These are phyloP conservation scores for Boletales sp. DNA, from an alignment of 768 basidiomycete genomes.

Conservation along the genomic window DNA sequence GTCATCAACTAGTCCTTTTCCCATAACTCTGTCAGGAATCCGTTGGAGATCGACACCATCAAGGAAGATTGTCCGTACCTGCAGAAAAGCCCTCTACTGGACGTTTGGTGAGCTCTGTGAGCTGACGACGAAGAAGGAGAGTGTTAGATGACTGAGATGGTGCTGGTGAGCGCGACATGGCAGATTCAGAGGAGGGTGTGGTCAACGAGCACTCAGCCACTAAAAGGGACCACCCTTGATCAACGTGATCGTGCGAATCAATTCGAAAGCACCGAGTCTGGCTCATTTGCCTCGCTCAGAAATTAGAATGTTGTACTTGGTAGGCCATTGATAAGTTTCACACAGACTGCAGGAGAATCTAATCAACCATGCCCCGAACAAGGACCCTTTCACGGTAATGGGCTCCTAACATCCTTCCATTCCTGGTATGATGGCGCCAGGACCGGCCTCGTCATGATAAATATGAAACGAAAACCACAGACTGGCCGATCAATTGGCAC, in stretches of 20 bases:
- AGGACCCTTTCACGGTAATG: no score
- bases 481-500: no score
- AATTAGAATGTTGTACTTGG: no score
- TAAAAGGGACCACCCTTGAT: not conserved
- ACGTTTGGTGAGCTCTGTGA: constrained; percentile 82
- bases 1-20: constrained; percentile 87
- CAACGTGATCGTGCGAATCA: constrained; percentile 5
- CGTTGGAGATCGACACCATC: constrained; percentile 30
- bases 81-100: constrained; percentile 98
- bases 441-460: no score
- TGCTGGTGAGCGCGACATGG: constrained; percentile 27
- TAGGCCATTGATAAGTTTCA: no score
- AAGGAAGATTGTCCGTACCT: constrained; percentile 44
- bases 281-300: no score
- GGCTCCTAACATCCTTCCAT: no score
- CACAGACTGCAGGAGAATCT: no score
- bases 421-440: no score
- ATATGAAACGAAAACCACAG: no score
- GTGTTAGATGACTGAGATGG: constrained; percentile 31
- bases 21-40: constrained; percentile 32
- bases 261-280: no score
- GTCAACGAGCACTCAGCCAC: not conserved
- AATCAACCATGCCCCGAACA: no score
- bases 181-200: constrained; percentile 1
- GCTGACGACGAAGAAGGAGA: constrained; percentile 74